Percentiles rank a stretch among this genome's conserved stretches.
These are phyloP conservation scores for Claviceps digitariae DNA, from an alignment of 2,329 filamentous ascomycete species.

Conservation along the genomic window DNA sequence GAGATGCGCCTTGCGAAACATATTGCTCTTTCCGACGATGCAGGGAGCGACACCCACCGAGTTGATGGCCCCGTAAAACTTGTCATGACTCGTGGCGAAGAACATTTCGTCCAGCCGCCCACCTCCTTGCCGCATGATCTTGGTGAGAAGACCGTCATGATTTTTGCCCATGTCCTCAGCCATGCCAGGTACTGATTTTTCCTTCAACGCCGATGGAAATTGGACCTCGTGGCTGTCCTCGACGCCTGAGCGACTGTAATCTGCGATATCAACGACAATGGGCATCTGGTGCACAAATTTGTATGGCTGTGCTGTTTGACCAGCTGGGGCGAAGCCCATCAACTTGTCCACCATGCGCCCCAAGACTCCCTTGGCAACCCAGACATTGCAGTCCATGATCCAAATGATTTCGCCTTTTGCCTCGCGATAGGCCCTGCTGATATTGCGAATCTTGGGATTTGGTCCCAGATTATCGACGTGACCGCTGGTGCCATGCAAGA, in stretches of 20 bases:
- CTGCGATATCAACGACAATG: slow-evolving; percentile 61
- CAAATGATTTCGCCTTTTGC: slow-evolving; percentile 80
- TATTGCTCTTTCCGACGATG: slow-evolving; percentile 93
- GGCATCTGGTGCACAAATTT: slow-evolving; percentile 96
- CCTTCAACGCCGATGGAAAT: slow-evolving; percentile 21
- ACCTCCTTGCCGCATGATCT: slow-evolving; percentile 40
- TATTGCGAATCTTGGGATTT: slow-evolving; percentile 97
- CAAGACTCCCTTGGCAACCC: slow-evolving; percentile 66
- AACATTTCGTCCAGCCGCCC: slow-evolving; percentile 89
- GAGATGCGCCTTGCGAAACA: slow-evolving; percentile 90
- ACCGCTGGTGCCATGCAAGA: slow-evolving; percentile 42
- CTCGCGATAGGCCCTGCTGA: slow-evolving; percentile 85
- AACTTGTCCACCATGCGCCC: slow-evolving; percentile 84
- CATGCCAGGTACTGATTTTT: slow-evolving; percentile 6
- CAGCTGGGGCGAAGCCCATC: slow-evolving; percentile 48
- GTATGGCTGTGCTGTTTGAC: slow-evolving; percentile 40
- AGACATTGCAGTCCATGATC: slow-evolving; percentile 95
- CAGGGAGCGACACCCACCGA: slow-evolving; percentile 82
- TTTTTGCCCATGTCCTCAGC: background rate
- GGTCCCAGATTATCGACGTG: slow-evolving; percentile 57
- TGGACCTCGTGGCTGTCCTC: slow-evolving; percentile 16
- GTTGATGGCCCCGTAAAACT: slow-evolving; percentile 97
- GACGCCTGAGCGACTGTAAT: slow-evolving; percentile 12
- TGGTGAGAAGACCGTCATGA: slow-evolving; percentile 14
- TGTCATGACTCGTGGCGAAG: slow-evolving; percentile 84